A percentile compares a stretch with the other conserved stretches of the same genome.
Evolutionary conservation across 73 alveolate species (phyloP).

Genomic region (Tetrahymena thermophila): DNA sequence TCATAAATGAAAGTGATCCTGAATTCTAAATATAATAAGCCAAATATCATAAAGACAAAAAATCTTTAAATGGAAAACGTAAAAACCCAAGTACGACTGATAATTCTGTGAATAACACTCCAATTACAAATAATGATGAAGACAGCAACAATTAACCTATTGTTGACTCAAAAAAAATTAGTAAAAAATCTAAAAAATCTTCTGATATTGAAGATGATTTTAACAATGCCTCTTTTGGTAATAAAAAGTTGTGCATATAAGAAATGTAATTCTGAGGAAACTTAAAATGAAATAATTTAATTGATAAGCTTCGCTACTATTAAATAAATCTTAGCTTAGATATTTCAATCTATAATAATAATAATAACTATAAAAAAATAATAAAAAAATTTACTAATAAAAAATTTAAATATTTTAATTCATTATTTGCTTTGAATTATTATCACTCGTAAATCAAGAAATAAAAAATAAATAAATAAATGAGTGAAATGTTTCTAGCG

Average conservation of each 20-base stretch:
- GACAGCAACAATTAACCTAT: background rate
- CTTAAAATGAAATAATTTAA: background rate
- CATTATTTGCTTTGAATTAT: too few relatives aligned
- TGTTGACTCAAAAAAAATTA: background rate
- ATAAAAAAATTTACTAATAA: background rate
- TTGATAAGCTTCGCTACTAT: too few relatives aligned
- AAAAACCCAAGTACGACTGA: background rate
- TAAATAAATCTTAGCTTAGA: background rate
- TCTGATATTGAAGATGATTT: background rate
- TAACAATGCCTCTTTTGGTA: background rate
- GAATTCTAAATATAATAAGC: background rate
- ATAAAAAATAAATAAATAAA: too few relatives aligned
- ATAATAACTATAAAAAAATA: too few relatives aligned
- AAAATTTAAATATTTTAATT: too few relatives aligned
- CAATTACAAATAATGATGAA: background rate
- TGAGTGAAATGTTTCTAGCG: background rate
- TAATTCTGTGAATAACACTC: background rate
- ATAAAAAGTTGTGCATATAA: background rate
- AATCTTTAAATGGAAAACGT: background rate
- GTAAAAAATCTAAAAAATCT: background rate
- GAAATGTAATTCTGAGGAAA: background rate
- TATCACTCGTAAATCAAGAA: too few relatives aligned
- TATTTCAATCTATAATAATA: background rate
- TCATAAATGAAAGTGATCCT: background rate
- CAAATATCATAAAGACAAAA: background rate